Base-by-base conservation (phyloP, 176 grass and related monocot species). In the Cymbopogon citratus region DNA sequence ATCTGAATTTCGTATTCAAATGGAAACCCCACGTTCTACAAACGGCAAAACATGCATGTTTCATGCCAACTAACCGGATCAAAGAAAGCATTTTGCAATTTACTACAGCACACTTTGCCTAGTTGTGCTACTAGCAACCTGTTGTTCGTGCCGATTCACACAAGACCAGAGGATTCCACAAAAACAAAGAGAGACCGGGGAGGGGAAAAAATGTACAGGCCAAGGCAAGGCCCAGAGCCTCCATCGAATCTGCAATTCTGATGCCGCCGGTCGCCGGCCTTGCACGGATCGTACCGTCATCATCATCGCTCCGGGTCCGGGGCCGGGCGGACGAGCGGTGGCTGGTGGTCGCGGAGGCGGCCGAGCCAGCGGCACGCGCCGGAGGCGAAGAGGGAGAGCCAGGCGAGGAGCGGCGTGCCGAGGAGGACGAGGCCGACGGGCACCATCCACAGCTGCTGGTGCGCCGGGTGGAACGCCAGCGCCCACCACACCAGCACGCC, bases 381-480 rank as follows among this genome's bases (percentile, higher is more conserved):
- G 52, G 90, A 89, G 40, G 82, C 82, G 83, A 93, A 87, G 79
- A 91, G 63, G 26, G 96, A 93, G 82, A 98, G 71, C 84, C 96
- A 98, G 1, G 89, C 74, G 83, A 98, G 14, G 54, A 91, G 81
- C 59, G 92, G 89, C 28, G 96, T 98, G 83, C 92, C 92, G 82
- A 91, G 81, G 18, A 98, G 81, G 77, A 98, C 73, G 82, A 98
- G 80, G 44, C 96, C 88, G 15, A 93, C 90, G 67, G 96, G 96
- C 39, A 98, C 96, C 96, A 98, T 98, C 96, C 96, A 98, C 3
- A 95, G 80, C 88, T 93, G 92, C 78, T 83, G 39, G 9, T 75
- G 87, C 33, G 59, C 60, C 5, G 73, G 90, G 83, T 93, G 96
- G 86, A 98, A 98, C 71, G 27, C 89, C 35, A 95, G 26, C 34